Evolutionary conservation across 2,329 filamentous ascomycete genomes (phyloP).

Genomic region (Aspergillus jensenii): DNA sequence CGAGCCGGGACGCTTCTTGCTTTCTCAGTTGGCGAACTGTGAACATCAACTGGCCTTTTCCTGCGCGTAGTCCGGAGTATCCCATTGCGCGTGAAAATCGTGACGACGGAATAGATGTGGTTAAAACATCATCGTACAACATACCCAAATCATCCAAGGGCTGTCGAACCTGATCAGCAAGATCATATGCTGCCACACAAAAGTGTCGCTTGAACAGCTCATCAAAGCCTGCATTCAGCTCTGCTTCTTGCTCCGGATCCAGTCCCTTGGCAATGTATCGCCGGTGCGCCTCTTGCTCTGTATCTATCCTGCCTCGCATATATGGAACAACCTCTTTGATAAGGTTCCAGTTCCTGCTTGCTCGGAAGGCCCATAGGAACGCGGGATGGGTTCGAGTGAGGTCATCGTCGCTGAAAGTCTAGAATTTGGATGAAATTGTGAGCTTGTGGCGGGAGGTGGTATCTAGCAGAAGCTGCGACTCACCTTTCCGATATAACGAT

Average conservation of each 20-base stretch:
- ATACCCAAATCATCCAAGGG: conserved; percentile 64
- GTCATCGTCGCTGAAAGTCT: conserved; percentile 65
- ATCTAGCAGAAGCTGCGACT: conserved; percentile 11
- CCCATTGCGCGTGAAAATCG: conserved; percentile 28
- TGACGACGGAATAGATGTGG: conserved; percentile 54
- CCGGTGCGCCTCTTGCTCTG: conserved; percentile 47
- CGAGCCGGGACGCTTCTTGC: conserved; percentile 63
- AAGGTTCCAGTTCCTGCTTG: conserved; percentile 73
- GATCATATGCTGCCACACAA: conserved; percentile 72
- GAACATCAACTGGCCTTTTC: conserved; percentile 77
- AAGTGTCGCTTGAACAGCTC: conserved; percentile 79
- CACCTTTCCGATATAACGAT: conserved; percentile 69
- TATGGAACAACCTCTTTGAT: conserved; percentile 67
- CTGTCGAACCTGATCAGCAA: conserved; percentile 67
- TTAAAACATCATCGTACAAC: conserved; percentile 73
- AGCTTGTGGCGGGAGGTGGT: neutral
- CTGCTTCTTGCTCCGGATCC: conserved; percentile 43
- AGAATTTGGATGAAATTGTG: neutral
- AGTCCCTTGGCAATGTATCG: conserved; percentile 48
- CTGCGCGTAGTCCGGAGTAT: conserved; percentile 37
- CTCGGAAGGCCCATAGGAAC: conserved; percentile 85
- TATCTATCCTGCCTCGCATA: conserved; percentile 70
- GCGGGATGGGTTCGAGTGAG: conserved; percentile 75
- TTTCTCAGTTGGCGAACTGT: conserved; percentile 65
- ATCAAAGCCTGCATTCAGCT: conserved; percentile 68